Conservation (phyloP, 2,329 filamentous ascomycete genomes). For the Cyphellophora europaea region DNA sequence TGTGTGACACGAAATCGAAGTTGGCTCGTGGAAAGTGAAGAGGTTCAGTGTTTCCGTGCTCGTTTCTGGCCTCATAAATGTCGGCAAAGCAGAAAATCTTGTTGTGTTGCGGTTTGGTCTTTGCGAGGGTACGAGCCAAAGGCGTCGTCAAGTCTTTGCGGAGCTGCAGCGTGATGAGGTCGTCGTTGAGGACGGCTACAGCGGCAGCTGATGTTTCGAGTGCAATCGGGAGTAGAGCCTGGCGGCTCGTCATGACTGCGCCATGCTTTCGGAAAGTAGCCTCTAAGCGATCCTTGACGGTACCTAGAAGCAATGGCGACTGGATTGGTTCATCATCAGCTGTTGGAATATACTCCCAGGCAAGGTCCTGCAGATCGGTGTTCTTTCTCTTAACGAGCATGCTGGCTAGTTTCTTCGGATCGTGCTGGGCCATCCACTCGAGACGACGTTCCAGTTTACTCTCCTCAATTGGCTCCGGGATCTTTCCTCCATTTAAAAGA, state of each 20-base stretch:
- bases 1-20: slow-evolving; percentile 86
- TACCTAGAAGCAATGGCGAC: slow-evolving; percentile 60
- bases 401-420: slow-evolving; percentile 80
- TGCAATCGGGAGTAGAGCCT: slow-evolving; percentile 72
- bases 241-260: slow-evolving; percentile 69
- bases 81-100: slow-evolving; percentile 77
- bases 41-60: slow-evolving; percentile 69
- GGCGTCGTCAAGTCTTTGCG: slow-evolving; percentile 89
- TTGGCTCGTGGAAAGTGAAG: slow-evolving; percentile 80
- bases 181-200: slow-evolving; percentile 70
- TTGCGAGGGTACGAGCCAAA: slow-evolving; percentile 74
- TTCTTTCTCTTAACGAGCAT: slow-evolving; percentile 69
- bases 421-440: slow-evolving; percentile 69
- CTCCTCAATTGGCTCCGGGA: slow-evolving; percentile 87
- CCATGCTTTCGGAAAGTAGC: slow-evolving; percentile 83
- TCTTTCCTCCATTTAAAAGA: slow-evolving; percentile 72
- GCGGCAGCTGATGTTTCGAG: slow-evolving; percentile 66
- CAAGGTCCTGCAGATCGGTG: slow-evolving; percentile 42
- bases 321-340: slow-evolving; percentile 32
- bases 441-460: slow-evolving; percentile 80
- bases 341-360: slow-evolving; percentile 13
- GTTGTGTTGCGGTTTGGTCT: slow-evolving; percentile 53
- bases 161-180: slow-evolving; percentile 74
- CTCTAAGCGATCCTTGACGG: slow-evolving; percentile 65
- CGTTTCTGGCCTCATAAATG: slow-evolving; percentile 56